Evolutionary conservation across 306 rosid genomes (phyloP), one percentile per base, ranked within the genome.

Genomic region (Mucuna pruriens): DNA sequence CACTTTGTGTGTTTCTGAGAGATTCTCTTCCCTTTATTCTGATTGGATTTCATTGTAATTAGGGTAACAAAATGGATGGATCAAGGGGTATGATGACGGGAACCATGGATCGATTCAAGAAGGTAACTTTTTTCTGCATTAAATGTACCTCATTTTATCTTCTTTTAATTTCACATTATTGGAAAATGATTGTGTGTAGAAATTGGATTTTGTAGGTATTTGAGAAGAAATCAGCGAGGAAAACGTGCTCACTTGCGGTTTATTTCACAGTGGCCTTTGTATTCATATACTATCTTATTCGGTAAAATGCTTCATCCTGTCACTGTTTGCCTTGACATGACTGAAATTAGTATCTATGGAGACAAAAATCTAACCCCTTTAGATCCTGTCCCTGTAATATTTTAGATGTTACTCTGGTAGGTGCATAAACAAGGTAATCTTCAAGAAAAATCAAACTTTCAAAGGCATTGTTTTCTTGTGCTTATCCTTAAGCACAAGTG

Each of bases 21-120:
- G 66, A 33, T 3, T 40, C 39, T 62, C 46, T 42, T 12, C 42
- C 13, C 79, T 17, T 72, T 60, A 23, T 57, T 84, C 81, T 77
- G 52, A 80, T 48, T 67, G 55, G 65, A 38, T 77, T 80, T 44
- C 71, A 13, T 58, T 81, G 77, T 58, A 36, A 87, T 79, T 74
- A 93, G 99, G 99, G 99, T 39, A 89, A 81, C 74, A 77, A 84
- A 77, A 95, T 93, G 99, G 99, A 93, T 82, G 89, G 90, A 77
- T 91, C 98, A 77, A 90, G 98, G 90, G 99, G 98, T 73, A 77
- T 91, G 84, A 93, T 95, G 97, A 84, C 87, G 63, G 92, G 98
- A 82, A 95, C 99, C 75, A 95, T 95, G 99, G 96, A 92, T 66
- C 90, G 97, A 80, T 91, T 95, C 87, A 95, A 91, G 88, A 93